Evolutionary conservation across 2,329 filamentous ascomycete species (phyloP), one percentile per base, ranked within the genome.

Genomic region (Beauveria rudraprayagi): DNA sequence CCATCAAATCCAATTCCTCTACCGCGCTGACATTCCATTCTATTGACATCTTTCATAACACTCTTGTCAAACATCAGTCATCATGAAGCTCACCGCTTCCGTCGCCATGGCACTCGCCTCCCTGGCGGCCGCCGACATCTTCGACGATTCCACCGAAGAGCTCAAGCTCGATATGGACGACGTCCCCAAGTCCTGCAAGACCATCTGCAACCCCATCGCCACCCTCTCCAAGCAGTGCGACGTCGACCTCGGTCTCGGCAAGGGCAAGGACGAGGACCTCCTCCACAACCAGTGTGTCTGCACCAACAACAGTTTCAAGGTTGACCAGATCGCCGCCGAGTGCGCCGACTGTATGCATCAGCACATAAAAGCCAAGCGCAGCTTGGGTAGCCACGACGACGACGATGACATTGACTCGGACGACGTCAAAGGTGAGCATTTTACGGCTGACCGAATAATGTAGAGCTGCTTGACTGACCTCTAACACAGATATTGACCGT

Each of bases 271-370:
- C 37, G 73, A 77, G 65, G 67, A 74, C 50, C 70, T 69, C 19
- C 72, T 76, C 56, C 69, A 72, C 68, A 67, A 66, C 14, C 73
- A 77, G 65, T 77, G 76, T 63, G 65, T 77, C 57, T 76, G 76
- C 70, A 72, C 73, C 64, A 75, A 78, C 69, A 63, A 68, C 54
- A 74, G 73, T 66, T 74, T 78, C 67, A 66, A 76, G 66, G 76
- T 77, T 55, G 64, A 53, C 26, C 62, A 65, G 19, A 65, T 76
- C 54, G 70, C 74, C 19, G 72, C 67, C 3, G 69, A 75, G 22
- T 77, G 75, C 63, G 69, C 70, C 56, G 70, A 69, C 59, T 77
- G 75, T 63, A 72, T 77, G 63, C 66, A 67, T 40, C 70, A 76
- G 68, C 71, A 71, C 62, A 54, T 61, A 52, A 56, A 57, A 47